Percentiles rank a stretch among this genome's conserved stretches.
These are phyloP conservation scores for Psilocybe cyanescens DNA, from an alignment of 768 basidiomycete genomes.

Conservation along the genomic window DNA sequence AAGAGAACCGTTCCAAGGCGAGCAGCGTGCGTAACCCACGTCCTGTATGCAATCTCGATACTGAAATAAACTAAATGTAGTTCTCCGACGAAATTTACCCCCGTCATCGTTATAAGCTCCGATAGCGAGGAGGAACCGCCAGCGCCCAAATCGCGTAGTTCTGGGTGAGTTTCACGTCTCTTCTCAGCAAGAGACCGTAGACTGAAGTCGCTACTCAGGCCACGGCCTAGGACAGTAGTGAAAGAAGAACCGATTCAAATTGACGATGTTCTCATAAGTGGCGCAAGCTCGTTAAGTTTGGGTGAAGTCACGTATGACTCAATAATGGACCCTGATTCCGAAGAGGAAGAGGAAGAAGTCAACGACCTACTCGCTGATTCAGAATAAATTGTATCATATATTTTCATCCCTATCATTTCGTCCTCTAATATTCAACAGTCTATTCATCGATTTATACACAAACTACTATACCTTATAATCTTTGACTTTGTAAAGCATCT, in stretches of 20 bases:
- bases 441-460: no score
- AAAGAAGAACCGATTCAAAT: slow-evolving; percentile 45
- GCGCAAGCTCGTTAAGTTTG: slow-evolving; percentile 19
- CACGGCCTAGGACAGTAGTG: slow-evolving; percentile 17
- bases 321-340: slow-evolving; percentile 54
- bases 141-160: slow-evolving; percentile 16
- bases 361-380: slow-evolving; percentile 44
- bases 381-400: slow-evolving; percentile 19
- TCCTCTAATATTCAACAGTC: neutral
- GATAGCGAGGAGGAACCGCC: slow-evolving; percentile 37
- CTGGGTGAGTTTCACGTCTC: slow-evolving; percentile 12
- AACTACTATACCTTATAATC: no score
- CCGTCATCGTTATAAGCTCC: slow-evolving; percentile 39
- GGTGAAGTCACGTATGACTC: slow-evolving; percentile 42
- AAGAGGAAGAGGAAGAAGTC: slow-evolving; percentile 63
- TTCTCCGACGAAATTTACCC: no score
- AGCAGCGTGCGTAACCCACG: slow-evolving; percentile 40
- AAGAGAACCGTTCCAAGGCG: slow-evolving; percentile 59
- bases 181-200: neutral
- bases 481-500: neutral
- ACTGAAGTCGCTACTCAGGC: slow-evolving; percentile 1
- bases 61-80: no score
- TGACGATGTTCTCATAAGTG: slow-evolving; percentile 39
- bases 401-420: neutral
- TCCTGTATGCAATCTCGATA: no score